phyloP scores from a whole-genome alignment of 768 basidiomycete genomes.

The Kwoniella shandongensis region DNA sequence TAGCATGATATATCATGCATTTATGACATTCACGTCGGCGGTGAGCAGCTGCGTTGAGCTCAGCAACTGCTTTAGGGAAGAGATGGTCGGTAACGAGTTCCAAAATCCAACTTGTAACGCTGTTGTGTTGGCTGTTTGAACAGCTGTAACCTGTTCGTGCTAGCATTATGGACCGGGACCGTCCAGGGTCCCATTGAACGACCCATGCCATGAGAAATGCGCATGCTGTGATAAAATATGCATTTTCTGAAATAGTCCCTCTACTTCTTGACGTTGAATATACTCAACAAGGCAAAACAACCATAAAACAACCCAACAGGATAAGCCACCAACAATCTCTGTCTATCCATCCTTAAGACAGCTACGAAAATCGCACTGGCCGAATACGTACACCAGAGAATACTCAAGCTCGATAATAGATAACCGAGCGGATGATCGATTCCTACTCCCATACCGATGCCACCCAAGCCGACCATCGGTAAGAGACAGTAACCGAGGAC shows the following conservation, averaged over 20 bases:
- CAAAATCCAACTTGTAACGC: too few relatives aligned
- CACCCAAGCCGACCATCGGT: constrained; percentile 92
- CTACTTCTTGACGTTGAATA: constrained; percentile 65
- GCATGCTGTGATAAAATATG: constrained; percentile 5
- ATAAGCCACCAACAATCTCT: constrained; percentile 92
- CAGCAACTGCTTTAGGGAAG: neutral
- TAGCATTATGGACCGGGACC: too few relatives aligned
- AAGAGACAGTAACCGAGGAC: constrained; percentile 95
- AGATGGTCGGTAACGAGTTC: too few relatives aligned
- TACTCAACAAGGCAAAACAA: constrained; percentile 87
- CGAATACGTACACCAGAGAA: constrained; percentile 95
- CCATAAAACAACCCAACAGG: constrained; percentile 91
- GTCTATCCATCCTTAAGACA: constrained; percentile 91
- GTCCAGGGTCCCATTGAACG: too few relatives aligned
- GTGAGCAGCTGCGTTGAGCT: too few relatives aligned
- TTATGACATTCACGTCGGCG: too few relatives aligned
- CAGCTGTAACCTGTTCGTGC: too few relatives aligned
- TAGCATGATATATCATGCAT: neutral
- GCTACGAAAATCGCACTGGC: constrained; percentile 95
- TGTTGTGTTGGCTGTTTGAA: too few relatives aligned
- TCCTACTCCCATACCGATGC: constrained; percentile 78
- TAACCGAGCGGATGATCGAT: constrained; percentile 86
- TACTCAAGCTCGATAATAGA: constrained; percentile 73
- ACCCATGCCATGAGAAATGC: too few relatives aligned
- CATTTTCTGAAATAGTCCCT: neutral